Evolutionary conservation across 805 yeast genomes (phyloP).

Genomic region (Saturnispora zaruensis): DNA sequence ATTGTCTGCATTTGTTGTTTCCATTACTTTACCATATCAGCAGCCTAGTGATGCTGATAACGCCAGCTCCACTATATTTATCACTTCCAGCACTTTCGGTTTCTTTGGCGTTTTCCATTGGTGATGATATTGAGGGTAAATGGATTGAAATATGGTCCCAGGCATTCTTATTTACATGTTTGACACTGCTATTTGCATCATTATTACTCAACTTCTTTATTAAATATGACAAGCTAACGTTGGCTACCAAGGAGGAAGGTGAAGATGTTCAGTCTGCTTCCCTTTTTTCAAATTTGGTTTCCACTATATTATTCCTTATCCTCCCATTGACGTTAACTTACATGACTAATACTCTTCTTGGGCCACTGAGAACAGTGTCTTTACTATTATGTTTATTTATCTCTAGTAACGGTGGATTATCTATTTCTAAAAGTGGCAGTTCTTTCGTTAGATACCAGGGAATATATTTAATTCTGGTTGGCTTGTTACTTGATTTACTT

Average conservation of each 20-base stretch:
- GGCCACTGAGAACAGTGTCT: constrained; percentile 23
- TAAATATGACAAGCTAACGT: constrained; percentile 2
- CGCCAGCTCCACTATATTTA: constrained; percentile 26
- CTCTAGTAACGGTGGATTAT: constrained; percentile 13
- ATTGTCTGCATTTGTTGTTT: background rate
- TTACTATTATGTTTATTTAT: constrained; percentile 16
- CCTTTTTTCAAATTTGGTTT: background rate
- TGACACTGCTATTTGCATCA: constrained; percentile 12
- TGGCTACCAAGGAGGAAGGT: background rate
- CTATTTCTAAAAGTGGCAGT: constrained; percentile 2
- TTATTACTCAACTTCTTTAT: constrained; percentile 5
- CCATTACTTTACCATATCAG: background rate
- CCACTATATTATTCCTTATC: constrained; percentile 7
- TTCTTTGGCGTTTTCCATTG: constrained; percentile 23
- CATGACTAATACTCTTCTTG: constrained; percentile 19
- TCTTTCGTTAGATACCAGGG: constrained; percentile 14
- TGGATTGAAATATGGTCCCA: constrained; percentile 6
- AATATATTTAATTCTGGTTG: constrained; percentile 8
- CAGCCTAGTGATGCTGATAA: background rate
- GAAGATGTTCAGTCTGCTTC: background rate
- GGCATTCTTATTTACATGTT: constrained; percentile 20
- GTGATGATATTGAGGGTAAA: background rate
- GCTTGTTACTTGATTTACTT: background rate
- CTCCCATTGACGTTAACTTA: constrained; percentile 17
- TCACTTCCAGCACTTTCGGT: constrained; percentile 28